A percentile compares a stretch with the other conserved stretches of the same genome.
These are phyloP conservation scores for Leucosporidium yakuticum DNA, from an alignment of 768 basidiomycete genomes.

Conservation along the genomic window DNA sequence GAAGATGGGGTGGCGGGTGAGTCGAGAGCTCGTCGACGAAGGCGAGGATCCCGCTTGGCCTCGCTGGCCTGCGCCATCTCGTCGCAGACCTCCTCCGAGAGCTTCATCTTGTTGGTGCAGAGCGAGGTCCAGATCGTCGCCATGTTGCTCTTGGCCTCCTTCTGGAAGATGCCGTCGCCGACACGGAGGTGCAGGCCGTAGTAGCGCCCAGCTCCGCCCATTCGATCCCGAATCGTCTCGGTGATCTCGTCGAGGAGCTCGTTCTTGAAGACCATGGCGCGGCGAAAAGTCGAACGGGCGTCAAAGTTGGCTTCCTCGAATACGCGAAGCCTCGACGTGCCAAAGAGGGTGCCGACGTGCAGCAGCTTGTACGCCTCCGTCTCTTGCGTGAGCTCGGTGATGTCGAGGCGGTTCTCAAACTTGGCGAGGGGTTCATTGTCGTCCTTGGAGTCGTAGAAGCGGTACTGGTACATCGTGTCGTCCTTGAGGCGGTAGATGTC, in stretches of 20 bases:
- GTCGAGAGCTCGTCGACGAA: no score
- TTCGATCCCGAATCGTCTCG: constrained; percentile 47
- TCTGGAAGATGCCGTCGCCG: constrained; percentile 60
- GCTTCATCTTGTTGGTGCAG: constrained; percentile 50
- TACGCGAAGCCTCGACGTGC: constrained; percentile 62
- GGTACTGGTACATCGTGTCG: constrained; percentile 57
- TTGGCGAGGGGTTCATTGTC: constrained; percentile 37
- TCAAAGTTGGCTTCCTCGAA: constrained; percentile 46
- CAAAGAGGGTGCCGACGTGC: constrained; percentile 69
- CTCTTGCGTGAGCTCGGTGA: constrained; percentile 47
- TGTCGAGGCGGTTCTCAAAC: constrained; percentile 37
- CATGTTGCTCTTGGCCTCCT: constrained; percentile 47
- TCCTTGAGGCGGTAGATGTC: constrained; percentile 56
- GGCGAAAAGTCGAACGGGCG: constrained; percentile 52
- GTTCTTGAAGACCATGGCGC: constrained; percentile 57
- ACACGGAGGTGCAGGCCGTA: constrained; percentile 63
- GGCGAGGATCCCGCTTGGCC: not conserved
- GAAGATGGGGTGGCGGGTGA: not conserved
- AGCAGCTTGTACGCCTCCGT: constrained; percentile 52
- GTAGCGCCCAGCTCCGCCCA: constrained; percentile 50
- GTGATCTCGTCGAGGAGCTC: constrained; percentile 49
- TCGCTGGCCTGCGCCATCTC: constrained; percentile 6
- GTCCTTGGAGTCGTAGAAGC: constrained; percentile 52
- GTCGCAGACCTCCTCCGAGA: constrained; percentile 45
- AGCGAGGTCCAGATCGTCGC: constrained; percentile 57